Percentiles rank a stretch among this genome's conserved stretches.
Conservation (phyloP, 2,329 filamentous ascomycete species). For the Sporothrix euskadiensis region DNA sequence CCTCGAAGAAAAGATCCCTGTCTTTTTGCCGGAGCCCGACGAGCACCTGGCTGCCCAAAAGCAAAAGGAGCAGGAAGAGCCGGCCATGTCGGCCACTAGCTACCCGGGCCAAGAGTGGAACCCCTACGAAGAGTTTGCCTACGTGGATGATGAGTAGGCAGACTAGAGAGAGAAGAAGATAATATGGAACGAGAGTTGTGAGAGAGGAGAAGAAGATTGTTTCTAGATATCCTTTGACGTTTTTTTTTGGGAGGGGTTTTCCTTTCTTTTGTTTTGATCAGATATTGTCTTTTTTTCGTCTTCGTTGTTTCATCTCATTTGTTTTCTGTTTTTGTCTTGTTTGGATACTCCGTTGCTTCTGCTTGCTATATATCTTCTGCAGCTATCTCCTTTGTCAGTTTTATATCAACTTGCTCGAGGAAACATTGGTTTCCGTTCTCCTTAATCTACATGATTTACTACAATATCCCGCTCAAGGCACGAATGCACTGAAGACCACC, state of each 20-base stretch:
- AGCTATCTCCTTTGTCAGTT: neutral
- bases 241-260: constrained; percentile 13
- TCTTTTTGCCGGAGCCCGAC: constrained; percentile 39
- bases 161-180: neutral
- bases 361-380: neutral
- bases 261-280: neutral
- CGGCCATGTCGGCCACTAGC: constrained; percentile 65
- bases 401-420: neutral
- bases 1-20: constrained; percentile 58
- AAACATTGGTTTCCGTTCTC: constrained; percentile 2
- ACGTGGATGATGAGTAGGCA: constrained; percentile 36
- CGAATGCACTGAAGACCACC: neutral
- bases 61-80: constrained; percentile 46
- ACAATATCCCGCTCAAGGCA: neutral
- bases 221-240: constrained; percentile 4
- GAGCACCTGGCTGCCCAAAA: constrained; percentile 36
- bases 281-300: neutral
- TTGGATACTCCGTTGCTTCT: neutral
- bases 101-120: constrained; percentile 73
- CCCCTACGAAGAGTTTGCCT: constrained; percentile 48
- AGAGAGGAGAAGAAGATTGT: neutral
- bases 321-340: neutral
- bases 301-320: neutral
- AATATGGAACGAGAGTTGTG: neutral
- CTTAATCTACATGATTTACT: constrained; percentile 5